Percentiles rank a stretch among this genome's conserved stretches.
Conservation (phyloP, 129 eudicot species). For the Solidago caesia region DNA sequence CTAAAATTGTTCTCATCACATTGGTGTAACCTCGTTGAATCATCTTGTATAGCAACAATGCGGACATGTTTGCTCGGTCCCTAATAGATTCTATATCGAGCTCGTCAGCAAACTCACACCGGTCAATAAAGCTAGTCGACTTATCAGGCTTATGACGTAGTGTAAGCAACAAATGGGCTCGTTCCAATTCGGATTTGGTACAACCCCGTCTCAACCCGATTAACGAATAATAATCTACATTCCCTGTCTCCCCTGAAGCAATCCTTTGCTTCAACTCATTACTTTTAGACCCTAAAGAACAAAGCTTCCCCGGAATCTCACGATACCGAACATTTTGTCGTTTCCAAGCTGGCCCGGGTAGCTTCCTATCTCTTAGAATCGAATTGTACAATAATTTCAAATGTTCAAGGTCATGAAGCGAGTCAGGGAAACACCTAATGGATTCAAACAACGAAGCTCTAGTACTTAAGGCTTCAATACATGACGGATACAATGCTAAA, state of each 20-base stretch:
- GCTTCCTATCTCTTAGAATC: constrained; percentile 65
- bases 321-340: constrained; percentile 65
- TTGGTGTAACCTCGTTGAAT: constrained; percentile 74
- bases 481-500: constrained; percentile 71
- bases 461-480: constrained; percentile 62
- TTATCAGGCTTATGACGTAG: constrained; percentile 88
- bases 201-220: constrained; percentile 85
- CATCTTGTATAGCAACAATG: constrained; percentile 63
- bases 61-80: constrained; percentile 79
- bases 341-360: constrained; percentile 92
- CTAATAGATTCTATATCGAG: constrained; percentile 63
- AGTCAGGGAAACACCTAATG: constrained; percentile 71
- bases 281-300: constrained; percentile 52
- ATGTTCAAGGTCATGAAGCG: constrained; percentile 93
- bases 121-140: constrained; percentile 64
- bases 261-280: constrained; percentile 75
- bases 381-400: constrained; percentile 75
- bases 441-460: constrained; percentile 79
- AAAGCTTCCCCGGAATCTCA: constrained; percentile 79
- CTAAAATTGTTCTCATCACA: constrained; percentile 47
- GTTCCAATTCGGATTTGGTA: constrained; percentile 78
- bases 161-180: constrained; percentile 83
- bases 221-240: constrained; percentile 77
- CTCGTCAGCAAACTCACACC: constrained; percentile 85
- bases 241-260: constrained; percentile 88